A percentile compares a stretch with the other conserved stretches of the same genome.
Evolutionary conservation across 169 alveolate species (phyloP).

Genomic region (Perkinsus marinus): DNA sequence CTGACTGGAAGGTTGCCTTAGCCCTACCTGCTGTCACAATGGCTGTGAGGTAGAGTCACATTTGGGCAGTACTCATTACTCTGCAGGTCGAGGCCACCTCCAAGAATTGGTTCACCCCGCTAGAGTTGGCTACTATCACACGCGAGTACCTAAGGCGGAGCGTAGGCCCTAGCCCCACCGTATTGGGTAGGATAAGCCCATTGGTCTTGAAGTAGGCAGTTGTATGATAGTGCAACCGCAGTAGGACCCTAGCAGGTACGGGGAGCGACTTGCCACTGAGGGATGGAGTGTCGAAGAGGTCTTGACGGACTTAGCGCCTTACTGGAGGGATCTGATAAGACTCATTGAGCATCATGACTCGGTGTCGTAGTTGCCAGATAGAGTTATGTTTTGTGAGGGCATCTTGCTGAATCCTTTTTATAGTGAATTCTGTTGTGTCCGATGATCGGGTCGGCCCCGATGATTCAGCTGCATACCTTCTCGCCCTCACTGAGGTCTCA

Average conservation of each 20-base stretch:
- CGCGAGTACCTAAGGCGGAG: background rate
- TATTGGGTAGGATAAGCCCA: background rate
- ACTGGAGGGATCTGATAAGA: background rate
- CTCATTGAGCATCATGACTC: background rate
- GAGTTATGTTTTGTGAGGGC: too few relatives aligned
- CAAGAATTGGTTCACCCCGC: background rate
- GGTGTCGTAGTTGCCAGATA: too few relatives aligned
- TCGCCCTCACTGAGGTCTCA: too few relatives aligned
- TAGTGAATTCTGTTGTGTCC: too few relatives aligned
- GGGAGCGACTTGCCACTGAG: background rate
- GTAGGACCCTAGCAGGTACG: background rate
- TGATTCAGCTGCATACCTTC: too few relatives aligned
- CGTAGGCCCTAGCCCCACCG: background rate
- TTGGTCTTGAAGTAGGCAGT: background rate
- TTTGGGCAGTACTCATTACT: background rate
- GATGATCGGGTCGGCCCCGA: too few relatives aligned
- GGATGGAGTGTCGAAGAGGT: background rate
- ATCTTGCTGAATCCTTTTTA: too few relatives aligned
- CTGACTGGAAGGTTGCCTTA: background rate
- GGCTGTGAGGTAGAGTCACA: background rate
- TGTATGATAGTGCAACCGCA: background rate
- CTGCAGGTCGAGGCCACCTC: background rate
- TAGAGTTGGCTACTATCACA: background rate
- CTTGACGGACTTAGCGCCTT: background rate
- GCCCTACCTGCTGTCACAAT: background rate